Evolutionary conservation across 1,284 basidiomycete genomes (phyloP).

Genomic region (Melanopsichium pennsylvanicum): DNA sequence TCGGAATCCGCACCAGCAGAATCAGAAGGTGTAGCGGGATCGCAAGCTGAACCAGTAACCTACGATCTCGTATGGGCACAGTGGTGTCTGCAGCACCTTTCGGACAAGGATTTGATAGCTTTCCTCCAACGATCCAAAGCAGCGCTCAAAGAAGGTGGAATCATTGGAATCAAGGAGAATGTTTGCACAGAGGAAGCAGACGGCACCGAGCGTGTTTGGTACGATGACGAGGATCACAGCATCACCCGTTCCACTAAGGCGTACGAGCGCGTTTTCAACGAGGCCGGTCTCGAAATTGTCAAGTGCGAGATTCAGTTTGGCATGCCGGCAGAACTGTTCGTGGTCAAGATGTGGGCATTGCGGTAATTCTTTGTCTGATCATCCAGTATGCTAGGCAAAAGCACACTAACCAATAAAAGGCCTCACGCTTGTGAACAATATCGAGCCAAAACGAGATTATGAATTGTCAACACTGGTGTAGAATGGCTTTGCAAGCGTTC

Average conservation of each 20-base stretch:
- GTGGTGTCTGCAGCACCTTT: slow-evolving; percentile 64
- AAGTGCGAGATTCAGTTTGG: slow-evolving; percentile 58
- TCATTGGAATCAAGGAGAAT: slow-evolving; percentile 65
- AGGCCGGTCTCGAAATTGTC: slow-evolving; percentile 59
- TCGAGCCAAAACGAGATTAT: too few species aligned
- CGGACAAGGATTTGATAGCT: slow-evolving; percentile 58
- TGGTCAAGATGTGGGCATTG: slow-evolving; percentile 60
- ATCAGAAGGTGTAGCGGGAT: slow-evolving; percentile 27
- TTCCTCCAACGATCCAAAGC: slow-evolving; percentile 55
- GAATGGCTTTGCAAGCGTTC: neutral
- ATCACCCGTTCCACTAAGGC: slow-evolving; percentile 61
- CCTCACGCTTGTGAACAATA: too few species aligned
- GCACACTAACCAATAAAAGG: too few species aligned
- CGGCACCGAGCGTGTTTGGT: slow-evolving; percentile 60
- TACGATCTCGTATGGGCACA: slow-evolving; percentile 64
- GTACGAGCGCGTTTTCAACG: slow-evolving; percentile 60
- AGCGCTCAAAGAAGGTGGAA: slow-evolving; percentile 50
- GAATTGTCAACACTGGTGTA: neutral
- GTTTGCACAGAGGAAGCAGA: slow-evolving; percentile 59
- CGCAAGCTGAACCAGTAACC: slow-evolving; percentile 36
- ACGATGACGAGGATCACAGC: slow-evolving; percentile 64
- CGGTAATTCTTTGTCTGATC: too few species aligned
- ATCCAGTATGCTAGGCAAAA: too few species aligned
- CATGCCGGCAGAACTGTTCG: slow-evolving; percentile 63
- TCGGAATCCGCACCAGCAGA: neutral